These are phyloP conservation scores for Penicillium egyptiacum DNA, from an alignment of 495 filamentous ascomycete species.

Conservation along the genomic window DNA sequence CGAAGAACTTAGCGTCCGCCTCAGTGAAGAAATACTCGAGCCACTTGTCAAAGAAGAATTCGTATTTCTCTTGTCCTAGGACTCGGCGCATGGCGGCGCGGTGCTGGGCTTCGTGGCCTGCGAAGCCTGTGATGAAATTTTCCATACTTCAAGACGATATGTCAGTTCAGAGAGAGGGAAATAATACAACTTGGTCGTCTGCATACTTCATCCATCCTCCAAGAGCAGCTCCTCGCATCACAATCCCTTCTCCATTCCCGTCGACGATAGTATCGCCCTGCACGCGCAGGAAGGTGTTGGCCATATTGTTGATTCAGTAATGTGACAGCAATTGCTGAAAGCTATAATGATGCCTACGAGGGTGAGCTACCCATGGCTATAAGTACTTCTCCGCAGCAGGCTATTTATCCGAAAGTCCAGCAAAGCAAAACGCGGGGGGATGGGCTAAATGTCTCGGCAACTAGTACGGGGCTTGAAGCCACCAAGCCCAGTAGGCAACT, in stretches of 20 bases:
- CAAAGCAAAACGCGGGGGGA: slow-evolving; percentile 9
- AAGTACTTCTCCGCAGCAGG: slow-evolving; percentile 3
- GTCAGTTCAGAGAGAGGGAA: neutral
- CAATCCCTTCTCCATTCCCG: slow-evolving; percentile 42
- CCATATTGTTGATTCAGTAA: slow-evolving; percentile 23
- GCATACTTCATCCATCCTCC: slow-evolving; percentile 50
- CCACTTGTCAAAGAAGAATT: slow-evolving; percentile 53
- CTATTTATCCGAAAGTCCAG: slow-evolving; percentile 4
- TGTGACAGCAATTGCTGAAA: neutral
- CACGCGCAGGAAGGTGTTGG: slow-evolving; percentile 44
- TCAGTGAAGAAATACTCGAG: slow-evolving; percentile 65
- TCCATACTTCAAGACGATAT: slow-evolving; percentile 51
- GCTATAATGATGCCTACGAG: neutral
- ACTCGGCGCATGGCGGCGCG: slow-evolving; percentile 55
- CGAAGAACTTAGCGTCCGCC: slow-evolving; percentile 60
- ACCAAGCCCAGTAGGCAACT: neutral
- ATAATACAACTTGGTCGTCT: neutral
- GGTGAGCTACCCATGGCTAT: neutral
- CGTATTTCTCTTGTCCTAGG: slow-evolving; percentile 49
- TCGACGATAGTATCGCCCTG: slow-evolving; percentile 48
- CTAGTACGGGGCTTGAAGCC: slow-evolving; percentile 3
- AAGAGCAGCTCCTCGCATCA: slow-evolving; percentile 51
- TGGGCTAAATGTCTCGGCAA: slow-evolving; percentile 5
- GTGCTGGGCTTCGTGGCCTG: slow-evolving; percentile 59
- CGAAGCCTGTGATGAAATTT: slow-evolving; percentile 68